Evolutionary conservation across 116 monocot species (phyloP).

Genomic region (Thalassia testudinum): DNA sequence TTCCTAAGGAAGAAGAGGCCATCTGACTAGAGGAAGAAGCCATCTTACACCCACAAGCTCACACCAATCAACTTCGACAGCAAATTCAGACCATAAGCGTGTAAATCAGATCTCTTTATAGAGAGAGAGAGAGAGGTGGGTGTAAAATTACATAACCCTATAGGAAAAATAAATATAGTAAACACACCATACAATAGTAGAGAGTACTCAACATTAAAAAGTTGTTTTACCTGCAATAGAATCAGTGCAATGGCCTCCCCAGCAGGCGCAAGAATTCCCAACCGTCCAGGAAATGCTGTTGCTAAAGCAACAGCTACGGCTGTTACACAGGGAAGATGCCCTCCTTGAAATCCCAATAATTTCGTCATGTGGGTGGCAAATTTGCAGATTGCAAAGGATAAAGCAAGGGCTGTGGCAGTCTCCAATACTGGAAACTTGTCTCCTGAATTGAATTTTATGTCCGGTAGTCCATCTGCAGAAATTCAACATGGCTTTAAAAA

Average conservation of each 20-base stretch:
- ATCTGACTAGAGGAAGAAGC: too few species aligned
- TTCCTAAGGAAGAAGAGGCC: too few species aligned
- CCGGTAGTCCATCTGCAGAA: constrained; percentile 18
- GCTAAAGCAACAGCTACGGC: constrained; percentile 67
- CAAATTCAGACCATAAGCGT: too few species aligned
- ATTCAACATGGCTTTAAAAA: too few species aligned
- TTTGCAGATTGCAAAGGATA: constrained; percentile 86
- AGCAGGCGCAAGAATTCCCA: constrained; percentile 53
- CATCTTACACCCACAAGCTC: too few species aligned
- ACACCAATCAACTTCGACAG: too few species aligned
- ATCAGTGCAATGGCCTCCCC: constrained; percentile 78
- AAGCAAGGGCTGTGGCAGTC: constrained; percentile 52
- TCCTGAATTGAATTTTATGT: constrained; percentile 10
- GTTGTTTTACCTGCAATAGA: constrained; percentile 69
- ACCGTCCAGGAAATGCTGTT: constrained; percentile 51
- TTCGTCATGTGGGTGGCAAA: constrained; percentile 25
- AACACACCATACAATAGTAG: too few species aligned
- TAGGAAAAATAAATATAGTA: too few species aligned
- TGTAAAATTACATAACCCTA: too few species aligned
- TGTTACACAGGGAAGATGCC: constrained; percentile 69
- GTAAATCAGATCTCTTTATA: too few species aligned
- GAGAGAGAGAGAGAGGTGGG: too few species aligned
- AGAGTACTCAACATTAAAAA: too few species aligned
- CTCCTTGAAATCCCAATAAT: constrained; percentile 44
- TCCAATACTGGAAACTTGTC: constrained; percentile 46